Evolutionary conservation across 2,329 filamentous ascomycete genomes (phyloP), one percentile per base, ranked within the genome.

Genomic region (Fusarium sp.): DNA sequence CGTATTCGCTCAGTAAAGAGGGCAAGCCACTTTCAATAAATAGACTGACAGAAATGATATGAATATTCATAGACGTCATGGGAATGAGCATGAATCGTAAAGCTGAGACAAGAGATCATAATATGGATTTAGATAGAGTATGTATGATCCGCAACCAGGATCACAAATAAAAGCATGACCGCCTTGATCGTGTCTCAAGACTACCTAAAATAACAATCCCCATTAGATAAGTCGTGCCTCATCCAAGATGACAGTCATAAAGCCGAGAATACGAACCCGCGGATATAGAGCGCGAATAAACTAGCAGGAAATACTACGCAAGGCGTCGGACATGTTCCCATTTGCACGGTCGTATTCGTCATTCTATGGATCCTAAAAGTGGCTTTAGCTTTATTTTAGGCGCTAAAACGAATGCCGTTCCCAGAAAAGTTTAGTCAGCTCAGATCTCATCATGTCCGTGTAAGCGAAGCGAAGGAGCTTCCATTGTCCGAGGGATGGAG

Each of bases 401-500:
- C 67, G 62, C 67, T 70, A 70, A 67, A 65, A 65, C 40, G 27
- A 48, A 46, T 66, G 54, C 62, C 53, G 53, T 38, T 25, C 38
- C 43, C 40, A 47, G 27, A 34, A 53, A 54, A 47, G 29, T 34
- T 52, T 70, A 70, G 58, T 70, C 49, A 64, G 43, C 62, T 53
- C 24, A 56, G 44, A 71, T 58, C 54, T 49, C 53, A 47, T 34
- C 51, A 48, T 55, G 25, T 55, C 46, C 45, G 58, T 67, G 67
- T 70, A 68, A 70, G 67, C 67, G 65, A 68, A 70, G 58, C 63
- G 65, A 68, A 70, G 58, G 58, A 55, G 44, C 32, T 40, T 38
- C 34, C 34, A 38, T 38, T 55, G 54, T 61, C 58, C 51, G 57
- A 70, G 48, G 58, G 53, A 63, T 55, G 57, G 45, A 48, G 25